Evolutionary conservation across 352 stramenopile genomes (phyloP).

Genomic region (Phytophthora sp.): DNA sequence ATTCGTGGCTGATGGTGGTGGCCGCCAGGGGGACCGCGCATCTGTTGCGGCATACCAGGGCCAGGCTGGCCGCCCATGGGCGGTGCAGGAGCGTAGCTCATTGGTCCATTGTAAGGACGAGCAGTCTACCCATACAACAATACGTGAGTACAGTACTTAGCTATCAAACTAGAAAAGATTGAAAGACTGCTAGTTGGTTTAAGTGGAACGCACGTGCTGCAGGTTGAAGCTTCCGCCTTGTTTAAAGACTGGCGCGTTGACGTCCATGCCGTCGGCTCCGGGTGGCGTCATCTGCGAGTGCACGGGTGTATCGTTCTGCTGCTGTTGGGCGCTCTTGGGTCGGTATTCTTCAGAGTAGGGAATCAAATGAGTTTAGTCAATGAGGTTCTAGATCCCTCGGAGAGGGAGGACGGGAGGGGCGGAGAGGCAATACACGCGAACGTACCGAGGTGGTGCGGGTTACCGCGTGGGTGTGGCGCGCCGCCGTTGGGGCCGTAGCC

Average conservation of each 20-base stretch:
- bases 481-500: slow-evolving; percentile 39
- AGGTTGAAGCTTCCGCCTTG: slow-evolving; percentile 46
- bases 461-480: slow-evolving; percentile 40
- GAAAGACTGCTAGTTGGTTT: too few species aligned
- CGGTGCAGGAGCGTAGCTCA: slow-evolving; percentile 43
- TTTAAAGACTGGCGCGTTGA: slow-evolving; percentile 48
- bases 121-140: slow-evolving; percentile 31
- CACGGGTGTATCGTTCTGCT: slow-evolving; percentile 37
- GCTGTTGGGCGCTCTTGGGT: slow-evolving; percentile 37
- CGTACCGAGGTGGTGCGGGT: slow-evolving; percentile 51
- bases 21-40: slow-evolving; percentile 49
- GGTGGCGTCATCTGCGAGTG: slow-evolving; percentile 33
- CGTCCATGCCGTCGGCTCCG: slow-evolving; percentile 46
- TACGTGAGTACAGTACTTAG: neutral
- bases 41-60: slow-evolving; percentile 48
- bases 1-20: slow-evolving; percentile 47
- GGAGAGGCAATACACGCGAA: too few species aligned
- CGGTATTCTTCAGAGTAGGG: slow-evolving; percentile 48
- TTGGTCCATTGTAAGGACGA: slow-evolving; percentile 49
- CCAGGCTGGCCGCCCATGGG: slow-evolving; percentile 37
- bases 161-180: slow-evolving; percentile 18
- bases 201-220: slow-evolving; percentile 42
- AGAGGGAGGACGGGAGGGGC: too few species aligned
- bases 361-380: slow-evolving; percentile 7
- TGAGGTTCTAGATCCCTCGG: neutral